Evolutionary conservation across 2,329 filamentous ascomycete species (phyloP).

Genomic region (Penicillium sp.): DNA sequence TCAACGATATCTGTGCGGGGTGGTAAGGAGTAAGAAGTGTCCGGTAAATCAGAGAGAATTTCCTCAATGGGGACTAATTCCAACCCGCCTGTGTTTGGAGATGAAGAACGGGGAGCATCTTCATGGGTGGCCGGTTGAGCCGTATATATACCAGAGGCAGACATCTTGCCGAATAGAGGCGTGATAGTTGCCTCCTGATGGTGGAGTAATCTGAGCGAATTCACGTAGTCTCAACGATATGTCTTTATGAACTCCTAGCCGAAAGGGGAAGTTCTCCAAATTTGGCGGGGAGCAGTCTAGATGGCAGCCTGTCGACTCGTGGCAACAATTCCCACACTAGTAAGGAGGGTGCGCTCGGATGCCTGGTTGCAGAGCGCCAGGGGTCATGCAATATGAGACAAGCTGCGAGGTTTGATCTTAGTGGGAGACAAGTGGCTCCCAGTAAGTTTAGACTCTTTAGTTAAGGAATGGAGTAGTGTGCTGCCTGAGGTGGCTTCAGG

Average conservation of each 20-base stretch:
- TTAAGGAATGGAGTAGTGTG: background rate
- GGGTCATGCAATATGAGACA: background rate
- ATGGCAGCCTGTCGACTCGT: conserved; percentile 6
- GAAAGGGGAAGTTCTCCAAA: background rate
- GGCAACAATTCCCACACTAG: background rate
- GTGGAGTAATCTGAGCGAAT: background rate
- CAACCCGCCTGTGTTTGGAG: conserved; percentile 6
- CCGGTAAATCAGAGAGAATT: conserved; percentile 26
- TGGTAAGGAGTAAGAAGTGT: conserved; percentile 21
- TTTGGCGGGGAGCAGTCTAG: conserved; percentile 6
- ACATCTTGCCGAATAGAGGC: conserved; percentile 15
- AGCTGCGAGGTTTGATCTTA: background rate
- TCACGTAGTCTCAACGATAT: background rate
- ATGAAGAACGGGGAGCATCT: conserved; percentile 3
- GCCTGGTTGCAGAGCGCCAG: background rate
- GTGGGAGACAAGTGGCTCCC: background rate
- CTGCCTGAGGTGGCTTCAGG: conserved; percentile 23
- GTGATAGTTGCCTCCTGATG: conserved; percentile 7
- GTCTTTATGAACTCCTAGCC: background rate
- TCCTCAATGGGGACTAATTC: conserved; percentile 27
- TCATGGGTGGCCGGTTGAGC: conserved; percentile 2
- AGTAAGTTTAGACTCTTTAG: conserved; percentile 1
- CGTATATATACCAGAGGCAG: conserved; percentile 16
- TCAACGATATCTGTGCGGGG: conserved; percentile 17
- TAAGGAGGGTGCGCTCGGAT: background rate